Evolutionary conservation across 805 yeast genomes (phyloP).

Genomic region (Alloascoidea hylecoeti): DNA sequence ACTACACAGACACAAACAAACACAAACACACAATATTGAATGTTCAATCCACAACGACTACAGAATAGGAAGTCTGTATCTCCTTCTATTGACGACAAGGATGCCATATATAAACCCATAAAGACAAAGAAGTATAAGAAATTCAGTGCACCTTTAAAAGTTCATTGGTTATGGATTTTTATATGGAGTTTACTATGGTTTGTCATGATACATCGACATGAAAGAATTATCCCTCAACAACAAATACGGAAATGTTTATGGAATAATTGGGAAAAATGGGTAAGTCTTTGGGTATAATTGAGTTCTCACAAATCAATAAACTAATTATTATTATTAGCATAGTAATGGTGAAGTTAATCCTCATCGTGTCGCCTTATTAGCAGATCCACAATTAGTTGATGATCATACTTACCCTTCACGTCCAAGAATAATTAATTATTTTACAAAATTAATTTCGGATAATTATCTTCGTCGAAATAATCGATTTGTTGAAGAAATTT

Average conservation of each 20-base stretch:
- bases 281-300: background rate
- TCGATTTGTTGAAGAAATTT: slow-evolving; percentile 34
- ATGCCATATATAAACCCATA: too few species aligned
- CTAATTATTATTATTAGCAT: background rate
- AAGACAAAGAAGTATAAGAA: too few species aligned
- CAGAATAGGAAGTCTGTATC: too few species aligned
- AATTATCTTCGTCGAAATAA: slow-evolving; percentile 70
- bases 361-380: slow-evolving; percentile 40
- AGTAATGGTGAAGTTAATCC: background rate
- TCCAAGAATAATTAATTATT: slow-evolving; percentile 29
- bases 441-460: slow-evolving; percentile 57
- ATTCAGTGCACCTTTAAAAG: too few species aligned
- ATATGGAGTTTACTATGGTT: background rate
- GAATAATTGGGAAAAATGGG: background rate
- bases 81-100: too few species aligned
- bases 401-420: slow-evolving; percentile 74
- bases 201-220: background rate
- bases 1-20: too few species aligned
- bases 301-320: background rate
- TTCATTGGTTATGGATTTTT: too few species aligned
- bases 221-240: background rate
- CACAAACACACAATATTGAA: too few species aligned
- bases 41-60: too few species aligned
- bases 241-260: background rate
- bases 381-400: slow-evolving; percentile 94